Percentiles rank a stretch among this genome's conserved stretches.
Evolutionary conservation across 768 basidiomycete genomes (phyloP).

Genomic region (Floccularia luteovirens): DNA sequence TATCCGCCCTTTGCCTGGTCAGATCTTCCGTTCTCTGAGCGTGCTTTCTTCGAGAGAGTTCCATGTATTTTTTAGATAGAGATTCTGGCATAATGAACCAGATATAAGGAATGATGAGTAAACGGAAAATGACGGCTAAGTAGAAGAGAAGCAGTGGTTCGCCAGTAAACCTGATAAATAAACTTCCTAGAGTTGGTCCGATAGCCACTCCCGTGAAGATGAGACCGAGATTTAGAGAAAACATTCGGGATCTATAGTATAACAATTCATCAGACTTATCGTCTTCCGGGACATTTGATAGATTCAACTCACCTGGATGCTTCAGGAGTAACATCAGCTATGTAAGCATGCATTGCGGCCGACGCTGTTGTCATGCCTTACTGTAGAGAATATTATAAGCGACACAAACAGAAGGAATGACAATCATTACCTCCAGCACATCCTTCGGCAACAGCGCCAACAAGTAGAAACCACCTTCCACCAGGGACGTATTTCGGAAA

Average conservation of each 20-base stretch:
- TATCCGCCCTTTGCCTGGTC: slow-evolving; percentile 9
- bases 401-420: slow-evolving; percentile 2
- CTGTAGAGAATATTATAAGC: slow-evolving; percentile 10
- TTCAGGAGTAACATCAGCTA: slow-evolving; percentile 59
- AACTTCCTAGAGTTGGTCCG: slow-evolving; percentile 67
- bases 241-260: slow-evolving; percentile 45
- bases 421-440: slow-evolving; percentile 53
- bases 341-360: slow-evolving; percentile 56
- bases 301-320: slow-evolving; percentile 40
- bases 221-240: slow-evolving; percentile 62
- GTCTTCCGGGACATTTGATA: too few relatives aligned
- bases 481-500: slow-evolving; percentile 61
- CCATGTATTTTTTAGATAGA: slow-evolving; percentile 45
- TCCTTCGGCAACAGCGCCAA: slow-evolving; percentile 64
- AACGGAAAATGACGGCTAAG: slow-evolving; percentile 41
- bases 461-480: slow-evolving; percentile 72
- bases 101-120: slow-evolving; percentile 38
- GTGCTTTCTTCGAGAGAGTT: slow-evolving; percentile 26
- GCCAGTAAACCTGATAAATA: slow-evolving; percentile 53
- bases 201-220: slow-evolving; percentile 68
- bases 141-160: slow-evolving; percentile 66
- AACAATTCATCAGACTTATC: slow-evolving; percentile 6
- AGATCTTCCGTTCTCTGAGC: slow-evolving; percentile 18
- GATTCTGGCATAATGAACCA: slow-evolving; percentile 75
- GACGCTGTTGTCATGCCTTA: slow-evolving; percentile 41